Percentiles rank a stretch among this genome's conserved stretches.
phyloP scores from a whole-genome alignment of 2,329 filamentous ascomycete species.

The Cladophialophora yegresii region DNA sequence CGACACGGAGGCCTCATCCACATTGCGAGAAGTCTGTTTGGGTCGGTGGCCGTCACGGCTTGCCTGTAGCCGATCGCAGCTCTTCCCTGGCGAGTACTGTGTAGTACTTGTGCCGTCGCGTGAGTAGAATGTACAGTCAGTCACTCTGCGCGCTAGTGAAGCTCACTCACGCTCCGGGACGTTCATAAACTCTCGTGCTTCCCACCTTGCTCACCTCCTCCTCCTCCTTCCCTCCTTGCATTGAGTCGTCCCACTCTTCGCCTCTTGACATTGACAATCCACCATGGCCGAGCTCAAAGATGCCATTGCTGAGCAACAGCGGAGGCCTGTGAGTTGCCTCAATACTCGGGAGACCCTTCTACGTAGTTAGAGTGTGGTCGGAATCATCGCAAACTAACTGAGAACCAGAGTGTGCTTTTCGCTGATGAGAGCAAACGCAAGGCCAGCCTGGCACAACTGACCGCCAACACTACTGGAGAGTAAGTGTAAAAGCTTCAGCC shows the following conservation, averaged over 20 bases:
- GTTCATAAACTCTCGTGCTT: constrained; percentile 9
- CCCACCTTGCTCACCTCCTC: not conserved
- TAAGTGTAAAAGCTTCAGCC: constrained; percentile 29
- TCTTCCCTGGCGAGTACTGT: not conserved
- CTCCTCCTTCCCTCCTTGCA: not conserved
- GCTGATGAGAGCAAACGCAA: constrained; percentile 33
- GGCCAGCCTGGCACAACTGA: constrained; percentile 38
- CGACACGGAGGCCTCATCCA: not conserved
- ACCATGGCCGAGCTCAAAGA: constrained; percentile 28
- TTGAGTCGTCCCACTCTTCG: not conserved
- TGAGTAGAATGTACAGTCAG: constrained; percentile 6
- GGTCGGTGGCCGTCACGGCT: not conserved
- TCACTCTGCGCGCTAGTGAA: constrained; percentile 3
- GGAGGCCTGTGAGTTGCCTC: not conserved
- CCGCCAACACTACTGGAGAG: constrained; percentile 42
- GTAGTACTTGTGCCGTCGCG: not conserved
- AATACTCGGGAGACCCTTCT: not conserved
- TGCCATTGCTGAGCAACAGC: constrained; percentile 6
- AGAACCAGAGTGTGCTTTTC: constrained; percentile 25
- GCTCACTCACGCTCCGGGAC: constrained; percentile 3
- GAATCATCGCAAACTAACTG: not conserved
- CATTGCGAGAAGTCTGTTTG: not conserved
- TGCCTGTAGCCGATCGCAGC: not conserved
- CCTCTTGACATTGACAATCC: not conserved
- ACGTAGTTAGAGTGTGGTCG: not conserved